Evolutionary conservation across 345 rosid species (phyloP).

Genomic region (Combretum micranthum): DNA sequence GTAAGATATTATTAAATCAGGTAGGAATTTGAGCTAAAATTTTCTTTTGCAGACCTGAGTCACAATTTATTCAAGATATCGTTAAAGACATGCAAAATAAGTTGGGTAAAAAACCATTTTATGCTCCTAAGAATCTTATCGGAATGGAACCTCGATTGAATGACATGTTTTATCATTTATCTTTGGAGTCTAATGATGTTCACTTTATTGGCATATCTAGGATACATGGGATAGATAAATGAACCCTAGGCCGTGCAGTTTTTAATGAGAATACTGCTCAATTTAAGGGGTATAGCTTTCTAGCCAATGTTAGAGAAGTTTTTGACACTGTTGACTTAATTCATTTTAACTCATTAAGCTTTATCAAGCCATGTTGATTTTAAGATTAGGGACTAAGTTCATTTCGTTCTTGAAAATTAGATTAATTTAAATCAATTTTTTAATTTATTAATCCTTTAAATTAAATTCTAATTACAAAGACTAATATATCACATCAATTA

Average conservation of each 20-base stretch:
- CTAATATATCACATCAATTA: too few relatives aligned
- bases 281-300: constrained; percentile 24
- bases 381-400: too few relatives aligned
- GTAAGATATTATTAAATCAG: too few relatives aligned
- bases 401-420: too few relatives aligned
- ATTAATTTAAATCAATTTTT: too few relatives aligned
- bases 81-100: neutral
- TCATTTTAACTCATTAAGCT: too few relatives aligned
- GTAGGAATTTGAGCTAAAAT: too few relatives aligned
- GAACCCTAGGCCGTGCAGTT: constrained; percentile 14
- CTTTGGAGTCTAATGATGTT: neutral
- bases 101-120: neutral
- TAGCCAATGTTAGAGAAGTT: constrained; percentile 20
- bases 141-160: constrained; percentile 1
- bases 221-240: neutral
- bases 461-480: too few relatives aligned
- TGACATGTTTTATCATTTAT: neutral
- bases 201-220: neutral
- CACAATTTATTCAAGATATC: neutral
- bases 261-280: neutral
- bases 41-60: too few relatives aligned
- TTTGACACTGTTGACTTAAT: neutral
- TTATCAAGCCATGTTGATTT: too few relatives aligned
- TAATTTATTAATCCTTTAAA: too few relatives aligned
- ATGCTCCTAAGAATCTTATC: neutral